Percentiles rank a stretch among this genome's conserved stretches.
Conservation (phyloP, 345 rosid species). For the Corchorus olitorius region DNA sequence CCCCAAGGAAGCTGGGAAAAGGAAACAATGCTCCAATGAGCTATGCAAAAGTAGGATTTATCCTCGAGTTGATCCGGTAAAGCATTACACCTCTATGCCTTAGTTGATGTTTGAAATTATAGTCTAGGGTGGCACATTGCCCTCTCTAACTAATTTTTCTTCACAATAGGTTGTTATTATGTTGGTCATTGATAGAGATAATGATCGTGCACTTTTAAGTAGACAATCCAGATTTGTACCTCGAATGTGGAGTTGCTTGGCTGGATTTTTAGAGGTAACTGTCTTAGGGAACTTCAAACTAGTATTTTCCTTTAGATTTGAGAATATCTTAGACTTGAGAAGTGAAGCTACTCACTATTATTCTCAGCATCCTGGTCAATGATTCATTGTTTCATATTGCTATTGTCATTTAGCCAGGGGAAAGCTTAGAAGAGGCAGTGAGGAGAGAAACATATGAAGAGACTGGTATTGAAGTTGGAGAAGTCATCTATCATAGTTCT, state of each 20-base stretch:
- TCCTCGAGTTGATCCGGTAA: constrained; percentile 94
- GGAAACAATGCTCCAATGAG: constrained; percentile 70
- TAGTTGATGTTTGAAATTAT: not conserved
- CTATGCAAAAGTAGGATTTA: constrained; percentile 67
- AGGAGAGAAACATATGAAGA: constrained; percentile 96
- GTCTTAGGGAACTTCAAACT: constrained; percentile 8
- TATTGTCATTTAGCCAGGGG: constrained; percentile 74
- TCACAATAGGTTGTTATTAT: constrained; percentile 81
- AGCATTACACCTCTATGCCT: not conserved
- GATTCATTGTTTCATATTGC: constrained; percentile 8
- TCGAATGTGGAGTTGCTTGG: constrained; percentile 97
- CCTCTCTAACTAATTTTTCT: constrained; percentile 20
- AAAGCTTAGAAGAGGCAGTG: constrained; percentile 98
- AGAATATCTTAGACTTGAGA: not conserved
- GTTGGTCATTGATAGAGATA: constrained; percentile 88
- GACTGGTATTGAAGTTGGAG: constrained; percentile 93
- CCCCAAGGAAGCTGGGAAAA: constrained; percentile 79
- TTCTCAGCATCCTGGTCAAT: not conserved
- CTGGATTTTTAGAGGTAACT: constrained; percentile 90
- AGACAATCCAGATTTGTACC: constrained; percentile 88
- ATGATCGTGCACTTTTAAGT: constrained; percentile 79
- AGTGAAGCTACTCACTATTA: not conserved
- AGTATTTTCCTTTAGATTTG: constrained; percentile 1
- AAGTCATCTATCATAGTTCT: constrained; percentile 90
- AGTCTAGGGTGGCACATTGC: not conserved